phyloP scores from a whole-genome alignment of 805 yeast species.

The Wickerhamomyces xylosicus region DNA sequence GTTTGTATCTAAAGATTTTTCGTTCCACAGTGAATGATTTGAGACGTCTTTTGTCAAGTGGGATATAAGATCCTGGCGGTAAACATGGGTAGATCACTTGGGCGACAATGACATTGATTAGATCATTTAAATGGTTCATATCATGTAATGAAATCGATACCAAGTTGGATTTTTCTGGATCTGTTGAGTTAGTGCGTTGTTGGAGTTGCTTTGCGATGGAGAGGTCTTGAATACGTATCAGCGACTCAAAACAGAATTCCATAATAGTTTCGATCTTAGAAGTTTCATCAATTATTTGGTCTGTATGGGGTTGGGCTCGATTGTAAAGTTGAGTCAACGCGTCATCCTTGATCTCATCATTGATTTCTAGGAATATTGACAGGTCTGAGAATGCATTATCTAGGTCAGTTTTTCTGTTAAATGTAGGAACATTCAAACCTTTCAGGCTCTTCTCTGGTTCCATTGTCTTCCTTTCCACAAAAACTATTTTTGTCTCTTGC shows the following conservation, averaged over 20 bases:
- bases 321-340: conserved; percentile 9
- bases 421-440: conserved; percentile 22
- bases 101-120: conserved; percentile 54
- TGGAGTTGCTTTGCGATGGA: conserved; percentile 3
- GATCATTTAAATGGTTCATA: conserved; percentile 58
- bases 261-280: conserved; percentile 1
- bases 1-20: conserved; percentile 9
- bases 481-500: no score
- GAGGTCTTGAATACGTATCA: conserved; percentile 10
- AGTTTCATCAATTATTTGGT: neutral
- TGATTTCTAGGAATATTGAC: conserved; percentile 10
- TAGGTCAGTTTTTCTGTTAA: conserved; percentile 20
- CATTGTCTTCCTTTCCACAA: no score
- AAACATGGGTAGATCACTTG: conserved; percentile 65
- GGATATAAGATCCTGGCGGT: conserved; percentile 48
- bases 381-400: conserved; percentile 22
- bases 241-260: conserved; percentile 3
- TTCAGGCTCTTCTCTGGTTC: conserved; percentile 2
- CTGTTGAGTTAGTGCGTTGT: conserved; percentile 2
- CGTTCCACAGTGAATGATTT: conserved; percentile 31
- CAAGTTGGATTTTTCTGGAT: conserved; percentile 15
- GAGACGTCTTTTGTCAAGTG: conserved; percentile 47
- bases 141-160: conserved; percentile 75
- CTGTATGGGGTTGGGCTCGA: neutral
- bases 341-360: conserved; percentile 6